These are phyloP conservation scores for Eleusine indica DNA, from an alignment of 176 grass and related monocot genomes.

Conservation along the genomic window DNA sequence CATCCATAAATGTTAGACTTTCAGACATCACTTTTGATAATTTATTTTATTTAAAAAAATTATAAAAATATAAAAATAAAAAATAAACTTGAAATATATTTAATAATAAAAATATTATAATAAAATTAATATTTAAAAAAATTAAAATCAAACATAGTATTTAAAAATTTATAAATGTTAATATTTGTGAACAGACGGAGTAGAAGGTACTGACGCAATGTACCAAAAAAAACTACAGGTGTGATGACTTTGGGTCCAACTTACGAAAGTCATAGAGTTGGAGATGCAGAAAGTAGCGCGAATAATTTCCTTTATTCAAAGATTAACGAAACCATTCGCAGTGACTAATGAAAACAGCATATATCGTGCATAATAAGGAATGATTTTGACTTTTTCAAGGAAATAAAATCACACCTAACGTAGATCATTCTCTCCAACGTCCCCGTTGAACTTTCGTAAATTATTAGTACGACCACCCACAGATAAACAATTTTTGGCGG, in stretches of 20 bases:
- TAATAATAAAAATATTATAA: too few species aligned
- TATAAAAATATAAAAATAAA: too few species aligned
- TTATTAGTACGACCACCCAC: neutral
- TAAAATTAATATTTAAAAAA: too few species aligned
- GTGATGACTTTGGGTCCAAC: constrained; percentile 8
- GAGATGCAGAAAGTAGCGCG: neutral
- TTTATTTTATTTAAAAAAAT: too few species aligned
- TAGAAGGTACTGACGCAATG: too few species aligned
- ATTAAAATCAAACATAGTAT: too few species aligned
- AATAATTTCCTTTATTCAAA: neutral
- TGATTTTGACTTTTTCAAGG: neutral
- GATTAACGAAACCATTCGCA: neutral
- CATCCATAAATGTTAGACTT: too few species aligned
- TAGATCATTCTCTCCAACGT: neutral
- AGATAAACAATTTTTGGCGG: constrained; percentile 13
- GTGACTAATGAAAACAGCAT: neutral
- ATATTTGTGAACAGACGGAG: too few species aligned
- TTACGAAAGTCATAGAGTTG: neutral
- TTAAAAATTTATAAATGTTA: too few species aligned
- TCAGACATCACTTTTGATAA: too few species aligned
- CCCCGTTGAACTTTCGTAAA: neutral
- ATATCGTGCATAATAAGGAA: neutral
- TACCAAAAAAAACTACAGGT: neutral
- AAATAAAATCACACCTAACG: neutral
- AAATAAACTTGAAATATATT: too few species aligned